A percentile compares a stretch with the other conserved stretches of the same genome.
Conservation (phyloP, 768 basidiomycete genomes). For the Nevesoporus exiguus region DNA sequence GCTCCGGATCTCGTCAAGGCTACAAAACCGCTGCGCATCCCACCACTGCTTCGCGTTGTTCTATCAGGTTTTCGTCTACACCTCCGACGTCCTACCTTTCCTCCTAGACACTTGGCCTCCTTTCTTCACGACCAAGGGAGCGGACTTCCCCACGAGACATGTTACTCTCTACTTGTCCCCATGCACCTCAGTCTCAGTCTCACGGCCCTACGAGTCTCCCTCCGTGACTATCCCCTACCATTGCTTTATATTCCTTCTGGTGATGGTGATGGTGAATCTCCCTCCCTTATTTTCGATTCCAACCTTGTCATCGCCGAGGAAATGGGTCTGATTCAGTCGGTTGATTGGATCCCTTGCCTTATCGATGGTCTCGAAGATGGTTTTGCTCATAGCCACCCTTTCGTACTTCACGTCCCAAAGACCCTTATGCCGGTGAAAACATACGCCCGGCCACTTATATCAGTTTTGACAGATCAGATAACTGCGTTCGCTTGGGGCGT, state of each 20-base stretch:
- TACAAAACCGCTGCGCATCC: conserved; percentile 31
- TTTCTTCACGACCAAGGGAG: conserved; percentile 66
- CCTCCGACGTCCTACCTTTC: conserved; percentile 59
- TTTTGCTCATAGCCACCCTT: conserved; percentile 45
- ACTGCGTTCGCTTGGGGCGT: conserved; percentile 87
- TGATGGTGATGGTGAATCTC: conserved; percentile 28
- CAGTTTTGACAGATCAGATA: conserved; percentile 57
- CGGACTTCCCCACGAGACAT: conserved; percentile 64
- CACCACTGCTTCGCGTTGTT: conserved; percentile 71
- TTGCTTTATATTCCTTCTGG: conserved; percentile 67
- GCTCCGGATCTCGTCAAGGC: conserved; percentile 46
- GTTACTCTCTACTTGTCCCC: conserved; percentile 80
- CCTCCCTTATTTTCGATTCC: conserved; percentile 63
- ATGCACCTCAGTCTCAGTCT: conserved; percentile 72
- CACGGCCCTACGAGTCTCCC: conserved; percentile 52
- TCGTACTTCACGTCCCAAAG: conserved; percentile 72
- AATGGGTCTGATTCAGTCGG: conserved; percentile 62
- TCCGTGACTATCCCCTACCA: conserved; percentile 90
- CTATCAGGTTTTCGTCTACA: conserved; percentile 57
- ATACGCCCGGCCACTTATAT: conserved; percentile 73
- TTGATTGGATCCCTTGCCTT: conserved; percentile 68
- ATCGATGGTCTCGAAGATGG: conserved; percentile 59
- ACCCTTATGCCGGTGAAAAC: conserved; percentile 96
- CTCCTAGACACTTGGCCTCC: conserved; percentile 48
- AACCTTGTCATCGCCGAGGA: conserved; percentile 89